Evolutionary conservation across 345 rosid genomes (phyloP).

Genomic region (Hypericum perforatum): DNA sequence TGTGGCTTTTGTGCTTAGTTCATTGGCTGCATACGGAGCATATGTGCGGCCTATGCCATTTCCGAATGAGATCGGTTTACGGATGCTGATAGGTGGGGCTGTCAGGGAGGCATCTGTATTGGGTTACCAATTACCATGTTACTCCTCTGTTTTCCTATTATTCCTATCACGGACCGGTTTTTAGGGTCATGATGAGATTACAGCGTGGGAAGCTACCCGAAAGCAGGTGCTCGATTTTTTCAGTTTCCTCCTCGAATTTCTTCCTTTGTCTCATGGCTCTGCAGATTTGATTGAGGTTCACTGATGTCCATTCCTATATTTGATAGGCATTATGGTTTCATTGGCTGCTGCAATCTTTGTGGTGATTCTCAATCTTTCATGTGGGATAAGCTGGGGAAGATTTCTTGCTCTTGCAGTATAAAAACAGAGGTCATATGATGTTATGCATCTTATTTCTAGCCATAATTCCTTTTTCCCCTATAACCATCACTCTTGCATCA

Average conservation of each 20-base stretch:
- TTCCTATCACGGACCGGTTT: conserved; percentile 82
- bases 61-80: conserved; percentile 78
- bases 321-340: conserved; percentile 72
- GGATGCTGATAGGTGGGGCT: conserved; percentile 89
- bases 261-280: neutral
- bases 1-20: conserved; percentile 28
- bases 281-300: neutral
- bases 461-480: no score
- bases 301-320: conserved; percentile 11
- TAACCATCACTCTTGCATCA: no score
- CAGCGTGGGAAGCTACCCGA: conserved; percentile 50
- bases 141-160: conserved; percentile 74
- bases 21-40: conserved; percentile 82
- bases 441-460: no score
- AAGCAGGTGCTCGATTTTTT: conserved; percentile 32
- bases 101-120: conserved; percentile 74
- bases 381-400: conserved; percentile 60
- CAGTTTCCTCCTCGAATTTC: neutral
- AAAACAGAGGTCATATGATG: conserved; percentile 20
- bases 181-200: conserved; percentile 56
- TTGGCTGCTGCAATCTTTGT: conserved; percentile 57
- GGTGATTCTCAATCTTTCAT: conserved; percentile 52
- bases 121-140: conserved; percentile 67
- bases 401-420: conserved; percentile 47
- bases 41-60: conserved; percentile 82